Conservation (phyloP, 768 basidiomycete species). For the Trametes elegans region DNA sequence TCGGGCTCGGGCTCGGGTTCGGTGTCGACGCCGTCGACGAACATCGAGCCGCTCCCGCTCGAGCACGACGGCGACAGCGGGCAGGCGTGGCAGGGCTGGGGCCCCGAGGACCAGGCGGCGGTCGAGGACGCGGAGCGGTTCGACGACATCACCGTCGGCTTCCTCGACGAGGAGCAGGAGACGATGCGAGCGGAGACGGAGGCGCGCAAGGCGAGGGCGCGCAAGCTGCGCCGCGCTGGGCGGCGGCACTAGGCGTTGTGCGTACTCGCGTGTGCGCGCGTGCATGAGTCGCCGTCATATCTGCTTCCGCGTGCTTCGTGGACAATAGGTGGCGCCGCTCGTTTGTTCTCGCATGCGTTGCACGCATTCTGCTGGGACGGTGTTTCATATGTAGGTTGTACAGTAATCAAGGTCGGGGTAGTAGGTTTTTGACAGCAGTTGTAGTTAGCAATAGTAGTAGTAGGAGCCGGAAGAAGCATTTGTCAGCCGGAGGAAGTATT, state of each 20-base stretch:
- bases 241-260: slow-evolving; percentile 1
- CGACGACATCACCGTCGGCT: slow-evolving; percentile 36
- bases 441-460: no score
- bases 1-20: slow-evolving; percentile 25
- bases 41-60: slow-evolving; percentile 27
- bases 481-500: no score
- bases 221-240: slow-evolving; percentile 4
- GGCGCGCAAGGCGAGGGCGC: background rate
- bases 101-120: slow-evolving; percentile 28
- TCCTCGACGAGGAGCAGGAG: slow-evolving; percentile 35
- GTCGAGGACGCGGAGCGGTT: slow-evolving; percentile 37
- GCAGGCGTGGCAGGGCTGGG: slow-evolving; percentile 31
- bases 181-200: slow-evolving; percentile 16
- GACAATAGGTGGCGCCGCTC: no score
- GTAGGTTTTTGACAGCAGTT: no score
- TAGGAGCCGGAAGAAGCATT: no score
- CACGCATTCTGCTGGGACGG: background rate
- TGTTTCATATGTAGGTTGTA: background rate
- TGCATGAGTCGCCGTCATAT: no score
- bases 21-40: slow-evolving; percentile 40
- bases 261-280: background rate
- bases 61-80: slow-evolving; percentile 23
- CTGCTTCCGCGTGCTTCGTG: background rate
- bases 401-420: no score
- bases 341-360: background rate